Base-by-base conservation (phyloP, 2,329 filamentous ascomycete species). In the Lasiodiplodia citricola region DNA sequence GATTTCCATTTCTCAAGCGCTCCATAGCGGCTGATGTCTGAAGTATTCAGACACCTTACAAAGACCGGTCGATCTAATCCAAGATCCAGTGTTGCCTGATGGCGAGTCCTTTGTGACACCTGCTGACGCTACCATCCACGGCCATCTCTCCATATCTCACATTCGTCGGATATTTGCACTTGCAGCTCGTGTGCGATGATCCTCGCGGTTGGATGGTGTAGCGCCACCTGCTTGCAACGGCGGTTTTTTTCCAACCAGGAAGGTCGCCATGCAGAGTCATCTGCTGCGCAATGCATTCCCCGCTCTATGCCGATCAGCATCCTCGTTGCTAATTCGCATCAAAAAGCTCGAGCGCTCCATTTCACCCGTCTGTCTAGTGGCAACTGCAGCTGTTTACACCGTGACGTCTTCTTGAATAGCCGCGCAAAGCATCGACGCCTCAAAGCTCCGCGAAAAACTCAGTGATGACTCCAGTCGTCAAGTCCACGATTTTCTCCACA, bases 401-500 rank as follows among this genome's bases (percentile, higher is more conserved):
- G 21, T 57, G 13, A 14, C 1, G 6, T 57, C 16, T 21, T 25
- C 28, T 31, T 35, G 10, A 16, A 18, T 16, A 28, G 54, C 16
- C 14, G 18, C 25, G 18, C 4, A 3, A 7, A 21, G 11, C 16
- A 28, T n/a, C 35, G 16, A 18, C 2, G 16, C 25, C 54, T 56
- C 10, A 56, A n/a, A 37, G 28, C 14, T 28, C 68, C 3, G 69
- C 70, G 66, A 84, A 84, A 72, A 79, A 84, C 21, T 87, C 85
- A 16, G 81, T 75, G 25, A 92, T 78, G 21, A 91, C 83, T n/a
- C 75, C 79, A 4, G 76, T 78, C 2, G 88, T 80, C 0, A 80
- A 82, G 21, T 84, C 79, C 2, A 87, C 87, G 66, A 91, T 86
- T 28, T 80, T 74, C 16, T 87, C 82, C 64, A 92, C 80, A 23